Evolutionary conservation across 345 rosid species (phyloP), one percentile per base, ranked within the genome.

Genomic region (Passiflora organensis): DNA sequence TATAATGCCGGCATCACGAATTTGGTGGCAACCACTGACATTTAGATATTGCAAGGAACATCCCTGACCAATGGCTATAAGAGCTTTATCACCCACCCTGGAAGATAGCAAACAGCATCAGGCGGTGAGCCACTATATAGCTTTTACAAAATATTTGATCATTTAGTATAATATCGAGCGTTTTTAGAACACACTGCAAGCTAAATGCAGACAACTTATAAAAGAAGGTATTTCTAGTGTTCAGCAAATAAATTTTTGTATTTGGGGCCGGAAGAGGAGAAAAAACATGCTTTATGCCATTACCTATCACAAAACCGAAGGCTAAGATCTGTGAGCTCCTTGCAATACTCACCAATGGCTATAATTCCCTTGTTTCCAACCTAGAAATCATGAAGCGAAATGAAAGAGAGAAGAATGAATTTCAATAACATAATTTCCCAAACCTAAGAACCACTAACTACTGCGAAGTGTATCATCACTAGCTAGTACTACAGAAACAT

Each of bases 281-380:
- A 28, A 28, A 58, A 52, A 37, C 48, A 38, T 38, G 51, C 36
- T 41, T 2, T 8, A 8, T 28, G 34, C 8, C 34, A 2, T 59
- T 72, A 87, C 97, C 84, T 87, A 52, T 85, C 88, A 62, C 97
- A 91, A 66, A 91, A 87, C 19, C 85, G 85, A 46, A 91, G 80
- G 78, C 89, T 87, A 59, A 91, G 95, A 63, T 87, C 96, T 5
- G 69, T 75, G 42, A 91, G 91, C 59, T 77, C 79, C 67, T 78
- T 78, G 59, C 95, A 87, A 64, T 87, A 34, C 76, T 82, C 78
- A 51, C 96, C 96, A 62, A 91, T 55, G 28, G 96, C 95, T 32
- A 82, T 42, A 44, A 91, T 77, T 59, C 87, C 97, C 71, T 69
- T 83, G 82, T 78, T 79, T 53, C 97, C 97, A 63, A 91, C 62